These are phyloP conservation scores for Botrytis hyacinthi DNA, from an alignment of 2,329 filamentous ascomycete species.

Conservation along the genomic window DNA sequence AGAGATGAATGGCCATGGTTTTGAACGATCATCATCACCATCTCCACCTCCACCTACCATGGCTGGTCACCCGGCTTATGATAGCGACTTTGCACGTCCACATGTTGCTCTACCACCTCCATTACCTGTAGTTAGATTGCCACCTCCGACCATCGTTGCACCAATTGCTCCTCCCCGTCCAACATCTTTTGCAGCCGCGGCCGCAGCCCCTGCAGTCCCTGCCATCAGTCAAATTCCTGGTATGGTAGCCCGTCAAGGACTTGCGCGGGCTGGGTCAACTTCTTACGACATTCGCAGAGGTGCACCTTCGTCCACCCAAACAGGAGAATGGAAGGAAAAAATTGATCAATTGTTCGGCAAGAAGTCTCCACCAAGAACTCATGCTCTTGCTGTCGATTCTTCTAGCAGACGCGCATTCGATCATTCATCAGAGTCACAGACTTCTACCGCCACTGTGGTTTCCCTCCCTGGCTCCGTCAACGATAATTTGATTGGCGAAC, in stretches of 20 bases:
- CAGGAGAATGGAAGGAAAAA: constrained; percentile 70
- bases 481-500: constrained; percentile 40
- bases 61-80: constrained; percentile 69
- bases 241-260: constrained; percentile 35
- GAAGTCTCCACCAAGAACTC: constrained; percentile 53
- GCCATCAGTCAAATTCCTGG: constrained; percentile 24
- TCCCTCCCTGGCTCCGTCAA: constrained; percentile 54
- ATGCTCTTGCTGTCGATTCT: constrained; percentile 63
- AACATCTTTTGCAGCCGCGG: constrained; percentile 46
- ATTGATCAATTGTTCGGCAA: constrained; percentile 75
- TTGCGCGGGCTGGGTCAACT: constrained; percentile 43
- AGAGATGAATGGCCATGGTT: constrained; percentile 33
- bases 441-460: constrained; percentile 67
- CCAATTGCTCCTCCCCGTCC: constrained; percentile 46
- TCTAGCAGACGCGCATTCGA: constrained; percentile 67
- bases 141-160: constrained; percentile 46
- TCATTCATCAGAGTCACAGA: constrained; percentile 46
- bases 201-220: constrained; percentile 35
- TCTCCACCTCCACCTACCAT: constrained; percentile 71
- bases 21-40: constrained; percentile 50
- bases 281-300: constrained; percentile 42
- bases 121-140: constrained; percentile 77
- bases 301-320: constrained; percentile 32
- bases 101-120: constrained; percentile 68
- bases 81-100: constrained; percentile 62